Base-by-base conservation (phyloP, 306 rosid genomes). In the Myrica gale region DNA sequence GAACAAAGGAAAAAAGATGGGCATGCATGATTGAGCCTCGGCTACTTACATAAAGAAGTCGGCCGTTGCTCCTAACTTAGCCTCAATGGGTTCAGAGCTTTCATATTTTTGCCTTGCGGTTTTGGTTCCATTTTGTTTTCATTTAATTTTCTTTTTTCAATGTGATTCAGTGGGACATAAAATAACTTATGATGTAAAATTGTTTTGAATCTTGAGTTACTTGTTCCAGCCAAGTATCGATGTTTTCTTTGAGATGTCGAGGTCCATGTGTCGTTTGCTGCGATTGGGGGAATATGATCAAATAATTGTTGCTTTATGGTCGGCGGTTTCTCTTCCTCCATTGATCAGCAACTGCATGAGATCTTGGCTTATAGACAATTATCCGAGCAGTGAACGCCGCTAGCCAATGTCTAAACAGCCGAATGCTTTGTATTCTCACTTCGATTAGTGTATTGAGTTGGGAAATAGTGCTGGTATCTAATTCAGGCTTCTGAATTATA, bases 1-100 rank as follows among this genome's bases (percentile, higher is more conserved):
- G n/a, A 53, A 50, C 62, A 84, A 63, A 65, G 81, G 86, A 70
- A 73, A 57, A 73, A 81, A 69, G 82, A 78, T 45, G 67, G 78
- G 83, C 66, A 71, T 48, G 81, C 76, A 72, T 60, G 83, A 74
- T 6, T 65, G 70, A 65, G 50, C 50, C 42, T 41, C 2, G 3
- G 46, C 48, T 65, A 65, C 17, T 12, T 65, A 17, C 50, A 65
- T 9, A 13, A 13, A n/a, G 70, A 17, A 17, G 70, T 43, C 17
- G 70, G 48, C 7, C 8, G 23, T 48, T 42, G 26, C 48, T 17
- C 7, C 50, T 4, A 15, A 20, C 65, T 20, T 57, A 32, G 37
- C 37, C 37, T 32, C 37, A 2, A 32, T 32, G 37, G 37, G 39
- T 57, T 21, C 7, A 19, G 20, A 3, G 17, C 4, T 10, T 58